phyloP scores from a whole-genome alignment of 23 red algal genomes.

The Cyanidioschyzon merolae region DNA sequence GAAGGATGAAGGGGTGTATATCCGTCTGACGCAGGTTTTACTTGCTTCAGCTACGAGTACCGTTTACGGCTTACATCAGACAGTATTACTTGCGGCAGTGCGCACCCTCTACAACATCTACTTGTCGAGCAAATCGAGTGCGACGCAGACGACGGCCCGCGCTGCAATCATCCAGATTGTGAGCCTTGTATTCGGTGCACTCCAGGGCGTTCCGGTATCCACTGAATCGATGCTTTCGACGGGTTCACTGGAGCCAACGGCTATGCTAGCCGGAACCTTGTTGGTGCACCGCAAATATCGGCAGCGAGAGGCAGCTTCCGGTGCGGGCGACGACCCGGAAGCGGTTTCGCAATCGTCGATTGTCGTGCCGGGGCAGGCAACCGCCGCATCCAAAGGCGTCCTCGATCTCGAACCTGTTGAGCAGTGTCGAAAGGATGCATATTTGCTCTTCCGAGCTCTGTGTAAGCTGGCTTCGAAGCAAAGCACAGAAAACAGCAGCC shows the following conservation, averaged over 20 bases:
- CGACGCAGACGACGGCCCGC: constrained; percentile 68
- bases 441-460: constrained; percentile 77
- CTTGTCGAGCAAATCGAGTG: constrained; percentile 42
- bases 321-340: background rate
- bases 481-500: constrained; percentile 17
- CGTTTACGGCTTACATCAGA: constrained; percentile 50
- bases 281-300: background rate
- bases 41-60: constrained; percentile 59
- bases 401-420: constrained; percentile 22
- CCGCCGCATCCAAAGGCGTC: background rate
- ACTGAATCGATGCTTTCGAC: constrained; percentile 4
- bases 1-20: constrained; percentile 71
- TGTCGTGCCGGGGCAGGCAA: background rate
- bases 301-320: background rate
- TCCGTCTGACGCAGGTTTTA: constrained; percentile 82
- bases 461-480: constrained; percentile 92
- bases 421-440: constrained; percentile 65
- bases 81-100: constrained; percentile 53
- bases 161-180: constrained; percentile 64
- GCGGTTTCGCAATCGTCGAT: background rate
- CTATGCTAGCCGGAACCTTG: background rate
- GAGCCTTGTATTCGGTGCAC: constrained; percentile 52
- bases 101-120: constrained; percentile 90
- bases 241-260: background rate
- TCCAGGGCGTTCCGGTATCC: constrained; percentile 39